Base-by-base conservation (phyloP, 352 stramenopile genomes). In the Globisporangium sylvaticum region DNA sequence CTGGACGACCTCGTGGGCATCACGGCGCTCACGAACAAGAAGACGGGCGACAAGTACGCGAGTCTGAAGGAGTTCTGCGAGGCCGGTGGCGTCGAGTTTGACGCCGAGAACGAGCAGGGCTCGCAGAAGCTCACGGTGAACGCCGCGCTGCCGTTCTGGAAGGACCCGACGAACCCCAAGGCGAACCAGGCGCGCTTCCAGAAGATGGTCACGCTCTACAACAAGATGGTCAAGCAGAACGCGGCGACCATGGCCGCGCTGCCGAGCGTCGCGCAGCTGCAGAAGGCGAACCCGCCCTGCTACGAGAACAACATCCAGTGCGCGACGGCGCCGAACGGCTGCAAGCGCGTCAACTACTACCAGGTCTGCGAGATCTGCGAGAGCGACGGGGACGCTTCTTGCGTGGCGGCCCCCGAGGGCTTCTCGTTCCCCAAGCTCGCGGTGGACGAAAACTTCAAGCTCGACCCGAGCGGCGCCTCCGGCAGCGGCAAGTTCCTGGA, bases 1-100 rank as follows among this genome's bases (percentile, higher is more conserved):
- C 76, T 90, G 42, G 80, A 89, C 68, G 78, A 88, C 58, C 56
- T 90, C 53, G 81, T 89, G 2, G 81, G 81, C 31, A 89, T 90
- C 63, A 90, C 80, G 12, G 29, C 59, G 10, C 76, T 88, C 65
- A 73, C 59, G 53, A 68, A 65, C 60, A 67, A 61, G 22, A 44
- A 46, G 8, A 65, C 58, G 7, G 66, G 62, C 31, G 60, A 71
- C 18, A 66, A 50, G 39, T 84, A 74, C 69, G 66, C 64, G 39
- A 76, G 65, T 58, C 83, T 77, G 58, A 62, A 67, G 24, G 73
- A 85, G 56, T 88, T 87, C 64, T 90, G 81, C 59, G 55, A 80
- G 32, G 78, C 50, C 25, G 75, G 74, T 32, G 73, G 74, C 15
- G 58, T 87, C 42, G 81, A 88, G 58, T 88, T 84, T 65, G 72